Base-by-base conservation (phyloP, 2,329 filamentous ascomycete species). In the Hysterium pulicare region DNA sequence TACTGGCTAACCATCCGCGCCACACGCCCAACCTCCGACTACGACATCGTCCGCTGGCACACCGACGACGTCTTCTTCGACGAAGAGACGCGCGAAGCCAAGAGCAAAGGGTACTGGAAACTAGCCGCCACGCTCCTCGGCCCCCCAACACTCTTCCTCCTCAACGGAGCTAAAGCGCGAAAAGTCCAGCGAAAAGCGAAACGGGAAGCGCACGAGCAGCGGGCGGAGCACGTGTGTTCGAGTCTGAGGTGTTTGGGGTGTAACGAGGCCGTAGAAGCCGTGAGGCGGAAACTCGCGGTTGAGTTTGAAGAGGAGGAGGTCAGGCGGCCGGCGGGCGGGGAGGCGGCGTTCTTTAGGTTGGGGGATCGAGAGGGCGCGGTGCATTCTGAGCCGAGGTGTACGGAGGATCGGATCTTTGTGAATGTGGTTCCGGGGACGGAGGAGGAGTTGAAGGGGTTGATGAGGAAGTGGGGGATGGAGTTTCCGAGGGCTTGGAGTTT, bases 1-100 rank as follows among this genome's bases (percentile, higher is more conserved):
- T 76, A 75, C 49, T 74, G 73, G 62, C 49, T 76, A 10, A 76
- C 73, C 0, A 66, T 76, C 40, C 71, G 73, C 34, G 72, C 73
- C 37, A 71, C 71, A 0, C 68, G 55, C 32, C 61, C 70, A 0
- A 72, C 69, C 0, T 33, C 49, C 23, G 71, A 74, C 20, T 76
- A 67, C 50, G 68, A 76, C 47, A 57, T 48, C 8, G 68, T 70
- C 1, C 58, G 74, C 35, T 76, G 73, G 74, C 74, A 77, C 45
- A 71, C 71, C 0, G 74, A 77, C 46, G 72, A 77, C 42, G 55
- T 72, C 13, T 76, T 76, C 54, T 77, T 66, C 51, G 37, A 43
- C 9, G 20, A 34, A 17, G 26, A 28, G 7, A 10, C 20, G 16
- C 16, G 13, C 21, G 11, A 38, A 5, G 15, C 7, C 36, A 26